Conservation (phyloP, 2,329 filamentous ascomycete species). For the Helotiales sp. region DNA sequence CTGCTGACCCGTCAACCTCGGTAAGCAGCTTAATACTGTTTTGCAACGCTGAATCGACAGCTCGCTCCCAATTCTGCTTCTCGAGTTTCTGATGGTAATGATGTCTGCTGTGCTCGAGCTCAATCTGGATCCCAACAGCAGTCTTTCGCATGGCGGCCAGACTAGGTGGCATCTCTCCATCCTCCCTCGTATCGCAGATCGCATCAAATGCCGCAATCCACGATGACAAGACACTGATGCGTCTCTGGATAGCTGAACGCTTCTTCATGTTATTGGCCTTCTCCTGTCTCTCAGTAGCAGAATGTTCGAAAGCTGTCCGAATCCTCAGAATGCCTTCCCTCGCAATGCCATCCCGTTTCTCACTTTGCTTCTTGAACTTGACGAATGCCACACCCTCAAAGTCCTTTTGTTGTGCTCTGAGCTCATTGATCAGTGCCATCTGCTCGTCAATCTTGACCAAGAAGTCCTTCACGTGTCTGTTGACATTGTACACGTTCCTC, state of each 20-base stretch:
- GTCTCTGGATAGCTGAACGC: constrained; percentile 76
- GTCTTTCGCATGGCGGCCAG: constrained; percentile 80
- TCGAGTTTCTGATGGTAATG: constrained; percentile 85
- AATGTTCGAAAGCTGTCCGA: constrained; percentile 80
- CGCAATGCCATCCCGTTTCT: constrained; percentile 75
- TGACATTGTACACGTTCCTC: constrained; percentile 98
- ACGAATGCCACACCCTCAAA: constrained; percentile 77
- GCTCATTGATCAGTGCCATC: constrained; percentile 92
- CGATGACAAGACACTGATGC: constrained; percentile 81
- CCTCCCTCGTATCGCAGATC: constrained; percentile 71
- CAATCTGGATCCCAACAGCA: constrained; percentile 82
- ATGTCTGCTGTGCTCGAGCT: constrained; percentile 86
- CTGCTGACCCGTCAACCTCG: constrained; percentile 64
- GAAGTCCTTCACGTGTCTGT: constrained; percentile 98
- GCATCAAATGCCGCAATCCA: constrained; percentile 93
- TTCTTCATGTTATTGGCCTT: constrained; percentile 79
- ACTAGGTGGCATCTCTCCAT: constrained; percentile 68
- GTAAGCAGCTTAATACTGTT: constrained; percentile 80
- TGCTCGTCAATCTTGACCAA: constrained; percentile 99
- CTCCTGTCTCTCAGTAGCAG: constrained; percentile 74
- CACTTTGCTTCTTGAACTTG: constrained; percentile 88
- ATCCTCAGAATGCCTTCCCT: constrained; percentile 80
- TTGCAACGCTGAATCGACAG: constrained; percentile 83
- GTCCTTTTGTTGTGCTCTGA: constrained; percentile 90
- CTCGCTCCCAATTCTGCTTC: constrained; percentile 82